Evolutionary conservation across 192 early-diverging fungal species (phyloP).

Genomic region (Backusella tuberculispora): DNA sequence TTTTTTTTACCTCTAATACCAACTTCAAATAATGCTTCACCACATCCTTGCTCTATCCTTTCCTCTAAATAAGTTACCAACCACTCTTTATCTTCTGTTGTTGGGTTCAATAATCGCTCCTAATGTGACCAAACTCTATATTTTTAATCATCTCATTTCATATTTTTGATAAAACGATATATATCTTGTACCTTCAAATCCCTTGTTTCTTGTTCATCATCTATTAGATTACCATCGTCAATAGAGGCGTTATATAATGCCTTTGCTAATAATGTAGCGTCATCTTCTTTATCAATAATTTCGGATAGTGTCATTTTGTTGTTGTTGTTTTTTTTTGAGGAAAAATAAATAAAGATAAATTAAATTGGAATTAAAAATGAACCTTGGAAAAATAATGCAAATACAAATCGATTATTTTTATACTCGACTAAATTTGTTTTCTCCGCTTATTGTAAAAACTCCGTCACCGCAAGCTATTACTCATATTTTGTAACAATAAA

Average conservation of each 20-base stretch:
- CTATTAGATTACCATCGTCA: neutral
- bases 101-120: conserved; percentile 53
- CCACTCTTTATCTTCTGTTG: conserved; percentile 49
- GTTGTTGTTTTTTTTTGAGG: neutral
- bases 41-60: conserved; percentile 61
- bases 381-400: conserved; percentile 14
- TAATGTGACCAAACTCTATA: neutral
- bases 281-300: neutral
- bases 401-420: neutral
- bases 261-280: conserved; percentile 17
- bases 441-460: neutral
- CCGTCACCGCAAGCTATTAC: neutral
- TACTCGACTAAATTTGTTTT: neutral
- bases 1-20: conserved; percentile 63
- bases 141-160: neutral
- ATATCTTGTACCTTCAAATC: neutral
- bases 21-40: conserved; percentile 81
- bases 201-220: neutral
- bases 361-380: too few species aligned
- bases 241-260: conserved; percentile 13
- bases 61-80: conserved; percentile 45
- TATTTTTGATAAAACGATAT: neutral
- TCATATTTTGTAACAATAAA: conserved; percentile 13
- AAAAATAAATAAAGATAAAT: neutral
- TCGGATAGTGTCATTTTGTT: neutral